Base-by-base conservation (phyloP, 108 stramenopile genomes). In the Phaeodactylum tricornutum region DNA sequence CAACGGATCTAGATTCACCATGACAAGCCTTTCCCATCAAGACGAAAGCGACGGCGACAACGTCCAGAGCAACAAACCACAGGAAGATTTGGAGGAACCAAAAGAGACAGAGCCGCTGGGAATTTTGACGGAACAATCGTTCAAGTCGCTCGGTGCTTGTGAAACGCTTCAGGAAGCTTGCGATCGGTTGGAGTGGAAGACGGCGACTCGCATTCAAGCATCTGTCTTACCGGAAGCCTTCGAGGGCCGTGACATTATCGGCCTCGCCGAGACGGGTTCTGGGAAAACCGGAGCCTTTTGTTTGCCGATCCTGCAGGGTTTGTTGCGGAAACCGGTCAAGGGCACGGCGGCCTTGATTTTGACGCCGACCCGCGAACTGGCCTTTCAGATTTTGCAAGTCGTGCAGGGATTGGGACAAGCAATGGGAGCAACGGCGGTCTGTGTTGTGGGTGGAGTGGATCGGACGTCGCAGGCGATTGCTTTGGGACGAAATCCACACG, bases 341-440 rank as follows among this genome's bases (percentile, higher is more conserved):
- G 87, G 61, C 53, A 83, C 47, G 69, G 87, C 80, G 29, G 96
- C 92, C 5, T 70, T 92, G 26, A 77, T 98, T 27, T 59, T 99
- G 29, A 93, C 97, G 24, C 99, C 99, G 1, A 99, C 99, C 4
- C 77, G 99, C 5, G 99, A 99, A 72, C 75, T 99, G 53, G 99
- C 99, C 7, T 97, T 98, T 72, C 99, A 99, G 59, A 99, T 98
- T 50, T 89, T 95, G 45, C 89, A 97, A 67, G 96, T 96, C 20
- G 68, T 90, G 37, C 83, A 90, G 22, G 97, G 87, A 6, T 71
- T 99, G 29, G 97, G 97, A 38, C 50, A 61, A 26, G 62, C 73
- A 22, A 94, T 98, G 38, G 92, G 94, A 1, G 86, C 94, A 26
- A 85, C 76, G 34, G 79, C 71, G 43, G 80, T 85, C n/a, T 96